phyloP scores from a whole-genome alignment of 164 flowering plant genomes.

The Platanus orientalis region DNA sequence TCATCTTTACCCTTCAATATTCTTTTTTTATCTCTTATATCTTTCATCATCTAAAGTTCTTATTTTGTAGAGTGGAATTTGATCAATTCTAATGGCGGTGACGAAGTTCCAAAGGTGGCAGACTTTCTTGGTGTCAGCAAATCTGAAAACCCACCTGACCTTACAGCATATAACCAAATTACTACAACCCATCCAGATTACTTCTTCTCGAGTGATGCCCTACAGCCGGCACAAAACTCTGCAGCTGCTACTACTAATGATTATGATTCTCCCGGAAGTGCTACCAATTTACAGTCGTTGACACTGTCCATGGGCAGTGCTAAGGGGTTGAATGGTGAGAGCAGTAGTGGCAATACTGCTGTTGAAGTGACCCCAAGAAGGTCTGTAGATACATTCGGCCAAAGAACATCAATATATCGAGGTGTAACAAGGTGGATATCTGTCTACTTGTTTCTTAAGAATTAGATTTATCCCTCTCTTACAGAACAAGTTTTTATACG shows the following conservation, averaged over 20 bases:
- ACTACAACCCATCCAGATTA: constrained; percentile 44
- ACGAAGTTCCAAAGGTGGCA: constrained; percentile 65
- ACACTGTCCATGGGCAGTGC: constrained; percentile 80
- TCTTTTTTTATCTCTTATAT: neutral
- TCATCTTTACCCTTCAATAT: neutral
- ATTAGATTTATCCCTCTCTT: neutral
- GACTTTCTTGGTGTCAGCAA: constrained; percentile 79
- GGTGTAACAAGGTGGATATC: constrained; percentile 77
- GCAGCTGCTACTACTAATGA: constrained; percentile 9
- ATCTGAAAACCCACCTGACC: constrained; percentile 51
- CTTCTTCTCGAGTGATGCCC: constrained; percentile 32
- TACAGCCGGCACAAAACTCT: constrained; percentile 28
- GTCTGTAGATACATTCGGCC: constrained; percentile 81
- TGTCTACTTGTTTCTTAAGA: neutral
- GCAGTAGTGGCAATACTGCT: constrained; percentile 18
- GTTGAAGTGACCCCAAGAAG: constrained; percentile 57
- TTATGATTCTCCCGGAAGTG: constrained; percentile 45
- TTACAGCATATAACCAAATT: constrained; percentile 35
- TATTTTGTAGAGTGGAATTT: constrained; percentile 64
- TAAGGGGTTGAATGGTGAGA: constrained; percentile 42
- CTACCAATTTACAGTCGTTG: constrained; percentile 52
- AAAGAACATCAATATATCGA: constrained; percentile 88
- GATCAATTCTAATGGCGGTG: constrained; percentile 39
- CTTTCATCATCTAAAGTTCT: neutral
- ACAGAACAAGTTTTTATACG: neutral